Evolutionary conservation across 1,284 basidiomycete genomes (phyloP).

Genomic region (Ceraceosorus guamensis): DNA sequence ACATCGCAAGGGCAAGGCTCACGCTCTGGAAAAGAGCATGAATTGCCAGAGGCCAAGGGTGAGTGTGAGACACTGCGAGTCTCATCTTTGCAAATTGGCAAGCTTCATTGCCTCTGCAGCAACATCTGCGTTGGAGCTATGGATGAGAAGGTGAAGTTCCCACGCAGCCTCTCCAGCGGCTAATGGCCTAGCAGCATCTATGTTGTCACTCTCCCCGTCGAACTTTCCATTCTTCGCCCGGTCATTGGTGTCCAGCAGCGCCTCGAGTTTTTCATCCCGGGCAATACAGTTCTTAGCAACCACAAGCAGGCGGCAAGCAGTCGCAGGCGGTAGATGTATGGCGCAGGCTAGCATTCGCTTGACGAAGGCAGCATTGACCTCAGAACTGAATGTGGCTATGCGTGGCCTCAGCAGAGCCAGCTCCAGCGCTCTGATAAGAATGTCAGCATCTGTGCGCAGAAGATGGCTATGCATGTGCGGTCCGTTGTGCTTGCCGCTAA

Average conservation of each 20-base stretch:
- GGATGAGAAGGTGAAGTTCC: neutral
- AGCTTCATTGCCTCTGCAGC: neutral
- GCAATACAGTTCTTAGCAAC: slow-evolving; percentile 67
- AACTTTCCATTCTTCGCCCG: slow-evolving; percentile 51
- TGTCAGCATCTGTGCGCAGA: slow-evolving; percentile 51
- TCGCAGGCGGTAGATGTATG: slow-evolving; percentile 67
- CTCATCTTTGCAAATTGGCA: neutral
- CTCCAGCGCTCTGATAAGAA: slow-evolving; percentile 77
- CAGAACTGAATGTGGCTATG: slow-evolving; percentile 57
- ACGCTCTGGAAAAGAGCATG: no score
- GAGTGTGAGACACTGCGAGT: no score
- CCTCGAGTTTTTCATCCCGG: slow-evolving; percentile 72
- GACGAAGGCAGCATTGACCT: slow-evolving; percentile 78
- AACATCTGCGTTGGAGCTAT: slow-evolving; percentile 1
- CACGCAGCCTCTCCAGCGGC: neutral
- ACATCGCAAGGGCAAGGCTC: no score
- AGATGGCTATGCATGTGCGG: no score
- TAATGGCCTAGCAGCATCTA: neutral
- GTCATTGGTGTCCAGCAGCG: slow-evolving; percentile 77
- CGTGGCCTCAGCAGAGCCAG: slow-evolving; percentile 64
- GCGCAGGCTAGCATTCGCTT: slow-evolving; percentile 76
- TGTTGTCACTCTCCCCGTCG: slow-evolving; percentile 4
- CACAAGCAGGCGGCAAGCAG: slow-evolving; percentile 62
- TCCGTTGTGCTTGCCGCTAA: slow-evolving; percentile 5
- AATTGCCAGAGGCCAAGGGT: no score